These are phyloP conservation scores for Chaetothyriales sp. DNA, from an alignment of 2,329 filamentous ascomycete genomes.

Conservation along the genomic window DNA sequence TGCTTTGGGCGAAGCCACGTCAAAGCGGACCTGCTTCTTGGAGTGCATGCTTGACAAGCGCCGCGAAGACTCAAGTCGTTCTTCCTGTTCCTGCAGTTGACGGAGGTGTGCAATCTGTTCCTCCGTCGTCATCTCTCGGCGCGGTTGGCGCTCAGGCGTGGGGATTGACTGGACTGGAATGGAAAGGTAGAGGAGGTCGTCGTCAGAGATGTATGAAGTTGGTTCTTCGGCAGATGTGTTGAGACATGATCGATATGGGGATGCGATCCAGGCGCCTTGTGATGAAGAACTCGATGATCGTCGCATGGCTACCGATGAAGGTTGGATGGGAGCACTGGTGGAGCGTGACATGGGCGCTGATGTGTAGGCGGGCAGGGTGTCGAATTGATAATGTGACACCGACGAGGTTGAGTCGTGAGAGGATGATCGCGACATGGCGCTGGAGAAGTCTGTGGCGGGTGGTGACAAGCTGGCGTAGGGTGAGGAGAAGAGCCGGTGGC, in stretches of 20 bases:
- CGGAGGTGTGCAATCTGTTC: slow-evolving; percentile 18
- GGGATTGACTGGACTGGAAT: slow-evolving; percentile 16
- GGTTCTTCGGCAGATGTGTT: slow-evolving; percentile 13
- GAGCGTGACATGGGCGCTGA: slow-evolving; percentile 7
- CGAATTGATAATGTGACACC: slow-evolving; percentile 7
- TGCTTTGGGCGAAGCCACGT: slow-evolving; percentile 8
- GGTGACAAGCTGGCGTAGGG: slow-evolving; percentile 17
- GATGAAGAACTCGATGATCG: slow-evolving; percentile 13
- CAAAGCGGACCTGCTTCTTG: slow-evolving; percentile 15
- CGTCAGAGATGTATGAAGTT: slow-evolving; percentile 18
- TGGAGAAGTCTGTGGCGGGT: slow-evolving; percentile 12
- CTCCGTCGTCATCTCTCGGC: slow-evolving; percentile 16
- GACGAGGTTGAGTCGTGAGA: slow-evolving; percentile 17
- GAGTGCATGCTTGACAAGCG: slow-evolving; percentile 1
- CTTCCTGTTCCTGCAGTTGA: slow-evolving; percentile 16
- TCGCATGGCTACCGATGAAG: slow-evolving; percentile 11
- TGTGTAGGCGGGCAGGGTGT: slow-evolving; percentile 6
- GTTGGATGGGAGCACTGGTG: slow-evolving; percentile 2
- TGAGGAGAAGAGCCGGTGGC: slow-evolving; percentile 14
- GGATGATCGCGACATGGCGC: slow-evolving; percentile 18
- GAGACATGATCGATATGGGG: slow-evolving; percentile 18
- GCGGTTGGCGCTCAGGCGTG: slow-evolving; percentile 9
- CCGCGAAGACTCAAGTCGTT: slow-evolving; percentile 6
- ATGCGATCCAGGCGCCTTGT: slow-evolving; percentile 13
- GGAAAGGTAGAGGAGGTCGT: slow-evolving; percentile 14